Evolutionary conservation across 768 basidiomycete genomes (phyloP), one percentile per base, ranked within the genome.

Genomic region (Clitopilus passeckerianus): DNA sequence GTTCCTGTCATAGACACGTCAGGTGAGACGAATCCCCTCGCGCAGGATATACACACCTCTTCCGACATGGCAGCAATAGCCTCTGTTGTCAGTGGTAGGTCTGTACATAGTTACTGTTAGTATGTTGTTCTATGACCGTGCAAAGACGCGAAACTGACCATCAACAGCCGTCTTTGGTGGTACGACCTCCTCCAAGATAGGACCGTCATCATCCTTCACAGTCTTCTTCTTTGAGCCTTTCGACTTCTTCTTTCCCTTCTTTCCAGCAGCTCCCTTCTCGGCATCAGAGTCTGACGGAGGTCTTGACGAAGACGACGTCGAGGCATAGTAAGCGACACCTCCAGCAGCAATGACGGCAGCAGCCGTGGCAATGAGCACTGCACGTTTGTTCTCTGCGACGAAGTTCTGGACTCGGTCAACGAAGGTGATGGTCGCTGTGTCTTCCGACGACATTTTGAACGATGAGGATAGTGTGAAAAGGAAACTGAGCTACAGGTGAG

Each of bases 331-430:
- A 30, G 86, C 90, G 35, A 83, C 86, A 27, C 88, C 89, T 52
- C 88, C 87, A 27, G 84, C 85, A 43, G 87, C 90, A 63, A 87
- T 72, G 35, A 83, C 80, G 16, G 86, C 89, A 0, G 86, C 88
- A 0, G 87, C 89, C 1, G 90, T 80, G 3, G 90, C 85, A 63
- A 94, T 75, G 43, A 91, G 69, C 20, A 93, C 71, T n/a, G 82
- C 84, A 60, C 86, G 85, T 76, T 85, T 91, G 76, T 96, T 85
- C 65, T 94, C 91, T 0, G 83, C 77, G 63, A 93, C 79, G 66
- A 90, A 88, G 66, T 76, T 72, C 46, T 87, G 84, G 12, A 88
- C 75, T 67, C 89, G 87, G 65, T 89, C 86, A 58, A 86, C 65
- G 70, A 86, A 43, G 35, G 63, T 54, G 27, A 59, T 53, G 34